Evolutionary conservation across 257 asterid genomes (phyloP).

Genomic region (Ocimum tenuiflorum): DNA sequence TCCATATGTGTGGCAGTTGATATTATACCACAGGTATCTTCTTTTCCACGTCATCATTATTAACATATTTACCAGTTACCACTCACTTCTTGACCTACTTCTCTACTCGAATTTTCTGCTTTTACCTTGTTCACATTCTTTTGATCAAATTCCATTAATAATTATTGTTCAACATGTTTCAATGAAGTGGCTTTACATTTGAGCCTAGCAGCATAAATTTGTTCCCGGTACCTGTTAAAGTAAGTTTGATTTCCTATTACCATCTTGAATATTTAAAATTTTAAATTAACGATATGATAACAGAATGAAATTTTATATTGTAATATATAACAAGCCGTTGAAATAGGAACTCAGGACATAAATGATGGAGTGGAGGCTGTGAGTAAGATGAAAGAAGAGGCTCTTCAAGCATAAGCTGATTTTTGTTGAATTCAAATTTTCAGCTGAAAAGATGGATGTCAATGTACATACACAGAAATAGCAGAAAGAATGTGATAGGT

Average conservation of each 20-base stretch:
- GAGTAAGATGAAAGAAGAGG: slow-evolving; percentile 26
- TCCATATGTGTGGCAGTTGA: slow-evolving; percentile 89
- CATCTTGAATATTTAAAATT: not conserved
- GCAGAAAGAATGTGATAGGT: slow-evolving; percentile 14
- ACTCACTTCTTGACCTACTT: not conserved
- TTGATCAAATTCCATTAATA: not conserved
- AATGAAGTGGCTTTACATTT: slow-evolving; percentile 59
- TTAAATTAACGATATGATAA: too few relatives aligned
- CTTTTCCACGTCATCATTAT: not conserved
- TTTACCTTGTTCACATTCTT: not conserved
- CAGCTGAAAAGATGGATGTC: not conserved
- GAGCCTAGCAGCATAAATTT: slow-evolving; percentile 57
- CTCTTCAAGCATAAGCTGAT: slow-evolving; percentile 21
- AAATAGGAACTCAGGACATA: slow-evolving; percentile 34
- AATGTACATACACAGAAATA: slow-evolving; percentile 43
- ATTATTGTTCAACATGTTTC: not conserved
- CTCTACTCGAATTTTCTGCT: not conserved
- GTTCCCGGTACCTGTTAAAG: slow-evolving; percentile 52
- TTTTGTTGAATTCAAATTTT: not conserved
- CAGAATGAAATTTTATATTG: too few relatives aligned
- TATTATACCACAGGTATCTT: slow-evolving; percentile 61
- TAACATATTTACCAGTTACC: not conserved
- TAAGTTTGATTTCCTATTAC: slow-evolving; percentile 28
- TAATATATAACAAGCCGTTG: not conserved
- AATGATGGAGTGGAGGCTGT: slow-evolving; percentile 26